phyloP scores from a whole-genome alignment of 208 protist species.

The Strigomonas culicis region DNA sequence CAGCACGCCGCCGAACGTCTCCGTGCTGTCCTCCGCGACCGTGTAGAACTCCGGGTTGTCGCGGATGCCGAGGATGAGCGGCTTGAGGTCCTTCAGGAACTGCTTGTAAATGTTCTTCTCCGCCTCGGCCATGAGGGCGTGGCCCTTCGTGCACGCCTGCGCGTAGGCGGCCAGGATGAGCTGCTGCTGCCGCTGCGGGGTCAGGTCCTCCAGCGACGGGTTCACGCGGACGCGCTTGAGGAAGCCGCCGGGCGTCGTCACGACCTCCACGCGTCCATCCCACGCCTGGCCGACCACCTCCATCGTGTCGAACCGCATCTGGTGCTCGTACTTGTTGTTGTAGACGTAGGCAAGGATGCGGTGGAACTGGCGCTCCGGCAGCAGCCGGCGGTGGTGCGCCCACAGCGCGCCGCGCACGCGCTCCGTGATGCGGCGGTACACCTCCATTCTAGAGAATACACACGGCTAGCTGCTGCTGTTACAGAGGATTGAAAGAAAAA shows the following conservation, averaged over 20 bases:
- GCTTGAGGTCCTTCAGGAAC: conserved; percentile 87
- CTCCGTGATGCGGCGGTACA: conserved; percentile 87
- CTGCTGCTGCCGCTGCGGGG: conserved; percentile 47
- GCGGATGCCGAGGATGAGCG: conserved; percentile 87
- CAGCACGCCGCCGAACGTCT: conserved; percentile 75
- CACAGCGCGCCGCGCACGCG: conserved; percentile 87
- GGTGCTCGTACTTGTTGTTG: conserved; percentile 94
- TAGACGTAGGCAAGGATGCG: conserved; percentile 92
- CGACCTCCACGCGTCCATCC: conserved; percentile 83
- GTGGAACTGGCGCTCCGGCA: conserved; percentile 89
- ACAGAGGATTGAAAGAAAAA: conserved; percentile 10
- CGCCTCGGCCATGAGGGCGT: conserved; percentile 79
- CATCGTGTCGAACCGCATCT: conserved; percentile 91
- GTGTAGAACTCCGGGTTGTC: conserved; percentile 94
- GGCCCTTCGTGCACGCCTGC: conserved; percentile 67
- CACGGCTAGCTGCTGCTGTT: neutral
- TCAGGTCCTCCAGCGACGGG: conserved; percentile 73
- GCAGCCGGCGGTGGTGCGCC: conserved; percentile 89
- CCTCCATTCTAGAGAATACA: conserved; percentile 56
- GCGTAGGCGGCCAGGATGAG: conserved; percentile 84
- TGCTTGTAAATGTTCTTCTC: conserved; percentile 89
- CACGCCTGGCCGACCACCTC: conserved; percentile 76
- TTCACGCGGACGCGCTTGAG: conserved; percentile 85
- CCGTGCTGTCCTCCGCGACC: conserved; percentile 57
- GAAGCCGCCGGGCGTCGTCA: conserved; percentile 79